Evolutionary conservation across 768 basidiomycete species (phyloP), one percentile per base, ranked within the genome.

Genomic region (Termitomyces sp.): DNA sequence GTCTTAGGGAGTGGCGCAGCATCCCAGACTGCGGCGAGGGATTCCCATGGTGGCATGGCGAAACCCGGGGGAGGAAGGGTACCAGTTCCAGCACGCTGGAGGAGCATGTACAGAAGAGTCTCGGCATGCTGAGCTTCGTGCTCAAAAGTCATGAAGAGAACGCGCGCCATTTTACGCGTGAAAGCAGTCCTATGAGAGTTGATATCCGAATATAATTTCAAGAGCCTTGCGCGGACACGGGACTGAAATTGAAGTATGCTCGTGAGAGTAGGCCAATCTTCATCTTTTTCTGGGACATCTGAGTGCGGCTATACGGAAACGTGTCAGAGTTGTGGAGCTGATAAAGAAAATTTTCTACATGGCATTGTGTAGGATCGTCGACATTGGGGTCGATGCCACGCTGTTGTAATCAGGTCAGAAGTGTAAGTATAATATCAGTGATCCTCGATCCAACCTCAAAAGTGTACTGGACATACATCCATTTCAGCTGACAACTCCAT

Each of bases 341-440:
- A 49, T 36, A 20, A 48, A 24, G 32, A 22, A 7, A 14, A 14
- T 24, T 3, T 71, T 86, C 53, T 70, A 94, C 92, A 67, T 98
- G 94, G 60, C 90, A 91, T 68, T 86, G 74, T 4, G 82, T 84
- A 0, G 94, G 92, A 65, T 97, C 91, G 59, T 97, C 90, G 26
- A 98, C 94, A 64, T 88, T 84, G 0, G 97, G 97, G 63, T 98
- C 97, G 64, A 99, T 96, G 8, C 97, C 97, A 38, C 97, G 85
- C 86, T 95, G 68, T 54, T 47, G 9, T 3, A 28, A 54, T 14
- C 11, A 13, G 10, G 7, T 54, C 35, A 52, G 14, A 46, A 22
- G 22, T 6, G 3, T 24, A 30, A 26, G 40, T 3, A 26, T n/a
- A 52, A 20, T 24, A 2, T 3, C 2, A 26, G 26, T 26, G 28